These are phyloP conservation scores for Sugiyamaella pinicola DNA, from an alignment of 1,139 yeast genomes.

Conservation along the genomic window DNA sequence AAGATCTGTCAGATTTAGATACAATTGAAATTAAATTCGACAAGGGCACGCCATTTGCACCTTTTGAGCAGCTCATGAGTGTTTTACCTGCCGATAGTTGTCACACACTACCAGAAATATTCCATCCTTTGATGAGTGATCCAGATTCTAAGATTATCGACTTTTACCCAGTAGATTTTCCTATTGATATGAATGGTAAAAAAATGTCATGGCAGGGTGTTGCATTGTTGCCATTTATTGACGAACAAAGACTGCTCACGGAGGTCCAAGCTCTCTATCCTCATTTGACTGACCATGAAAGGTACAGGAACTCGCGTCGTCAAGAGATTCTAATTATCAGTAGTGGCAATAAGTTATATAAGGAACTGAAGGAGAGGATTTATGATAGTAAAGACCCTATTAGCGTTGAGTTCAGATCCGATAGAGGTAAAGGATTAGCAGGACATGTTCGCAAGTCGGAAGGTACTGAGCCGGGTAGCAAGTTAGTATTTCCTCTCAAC, in stretches of 20 bases:
- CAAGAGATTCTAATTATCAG: constrained; percentile 42
- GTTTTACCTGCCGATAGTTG: constrained; percentile 96
- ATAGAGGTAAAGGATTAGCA: constrained; percentile 59
- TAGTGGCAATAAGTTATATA: constrained; percentile 33
- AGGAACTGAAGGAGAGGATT: constrained; percentile 30
- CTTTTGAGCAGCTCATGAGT: constrained; percentile 96
- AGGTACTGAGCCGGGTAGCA: constrained; percentile 52
- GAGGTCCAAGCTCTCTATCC: constrained; percentile 70
- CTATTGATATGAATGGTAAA: constrained; percentile 93
- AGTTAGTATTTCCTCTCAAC: constrained; percentile 61
- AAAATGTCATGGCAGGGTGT: constrained; percentile 96
- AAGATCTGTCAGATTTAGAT: constrained; percentile 69
- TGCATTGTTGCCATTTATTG: constrained; percentile 87
- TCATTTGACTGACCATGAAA: constrained; percentile 67
- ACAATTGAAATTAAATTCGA: constrained; percentile 64
- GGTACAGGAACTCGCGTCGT: constrained; percentile 54
- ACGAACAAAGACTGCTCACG: constrained; percentile 68
- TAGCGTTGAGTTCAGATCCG: constrained; percentile 48
- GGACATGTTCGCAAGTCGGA: constrained; percentile 58
- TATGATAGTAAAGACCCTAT: constrained; percentile 35
- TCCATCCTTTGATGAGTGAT: constrained; percentile 80
- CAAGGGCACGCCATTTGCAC: constrained; percentile 79
- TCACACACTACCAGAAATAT: constrained; percentile 83
- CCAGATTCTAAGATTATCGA: constrained; percentile 83
- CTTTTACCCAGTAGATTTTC: constrained; percentile 86